Percentiles rank a stretch among this genome's conserved stretches.
Evolutionary conservation across 2,329 filamentous ascomycete genomes (phyloP).

Genomic region (Metarhizium rileyi): DNA sequence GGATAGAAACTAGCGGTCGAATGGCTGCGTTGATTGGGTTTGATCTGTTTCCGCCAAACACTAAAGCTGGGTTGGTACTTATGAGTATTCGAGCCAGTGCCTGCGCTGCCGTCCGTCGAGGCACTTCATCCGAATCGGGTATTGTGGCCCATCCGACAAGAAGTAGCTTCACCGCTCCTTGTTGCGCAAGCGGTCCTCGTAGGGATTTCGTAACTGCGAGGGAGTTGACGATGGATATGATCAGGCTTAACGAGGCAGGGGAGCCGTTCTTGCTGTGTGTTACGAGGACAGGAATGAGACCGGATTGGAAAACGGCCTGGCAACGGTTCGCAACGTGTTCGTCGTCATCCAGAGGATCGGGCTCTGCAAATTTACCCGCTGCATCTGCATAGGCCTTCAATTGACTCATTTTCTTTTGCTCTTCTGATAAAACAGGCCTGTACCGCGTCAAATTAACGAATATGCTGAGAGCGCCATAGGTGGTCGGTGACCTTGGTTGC

Average conservation of each 20-base stretch:
- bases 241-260: slow-evolving; percentile 58
- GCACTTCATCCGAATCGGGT: slow-evolving; percentile 36
- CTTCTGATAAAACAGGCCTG: slow-evolving; percentile 67
- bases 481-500: slow-evolving; percentile 55
- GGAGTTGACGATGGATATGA: slow-evolving; percentile 66
- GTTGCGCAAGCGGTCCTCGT: slow-evolving; percentile 75
- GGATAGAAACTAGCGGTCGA: slow-evolving; percentile 66
- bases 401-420: slow-evolving; percentile 85
- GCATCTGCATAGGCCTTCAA: slow-evolving; percentile 92
- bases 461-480: slow-evolving; percentile 81
- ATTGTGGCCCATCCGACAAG: slow-evolving; percentile 60
- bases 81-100: slow-evolving; percentile 79
- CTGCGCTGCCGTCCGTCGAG: slow-evolving; percentile 58
- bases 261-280: slow-evolving; percentile 66
- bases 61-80: slow-evolving; percentile 71
- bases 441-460: slow-evolving; percentile 79
- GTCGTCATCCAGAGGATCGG: slow-evolving; percentile 65
- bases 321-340: slow-evolving; percentile 68
- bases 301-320: slow-evolving; percentile 66
- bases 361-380: slow-evolving; percentile 51
- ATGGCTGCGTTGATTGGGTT: slow-evolving; percentile 72
- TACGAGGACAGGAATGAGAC: slow-evolving; percentile 67
- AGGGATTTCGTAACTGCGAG: slow-evolving; percentile 65
- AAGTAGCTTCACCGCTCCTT: slow-evolving; percentile 83
- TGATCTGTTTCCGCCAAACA: slow-evolving; percentile 71